A percentile compares a stretch with the other conserved stretches of the same genome.
Evolutionary conservation across 768 basidiomycete genomes (phyloP).

Genomic region (Agrocybe pediades): DNA sequence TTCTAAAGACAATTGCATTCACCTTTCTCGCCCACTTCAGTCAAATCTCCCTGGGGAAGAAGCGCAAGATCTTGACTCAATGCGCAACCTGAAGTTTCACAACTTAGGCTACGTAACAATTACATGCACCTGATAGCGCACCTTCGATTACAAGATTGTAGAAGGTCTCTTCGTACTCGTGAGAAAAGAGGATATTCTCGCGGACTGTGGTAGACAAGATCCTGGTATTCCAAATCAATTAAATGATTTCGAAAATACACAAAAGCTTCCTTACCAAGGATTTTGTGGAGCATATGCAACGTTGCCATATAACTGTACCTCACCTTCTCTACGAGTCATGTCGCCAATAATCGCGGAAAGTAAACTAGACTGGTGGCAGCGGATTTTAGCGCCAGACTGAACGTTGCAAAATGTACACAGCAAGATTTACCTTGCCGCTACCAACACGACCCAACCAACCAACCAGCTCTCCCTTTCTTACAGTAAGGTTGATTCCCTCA

Average conservation of each 20-base stretch:
- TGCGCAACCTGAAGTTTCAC: conserved; percentile 66
- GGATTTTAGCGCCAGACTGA: neutral
- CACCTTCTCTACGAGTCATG: conserved; percentile 78
- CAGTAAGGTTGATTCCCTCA: conserved; percentile 73
- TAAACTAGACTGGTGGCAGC: conserved; percentile 57
- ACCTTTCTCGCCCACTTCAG: conserved; percentile 88
- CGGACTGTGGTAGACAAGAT: conserved; percentile 84
- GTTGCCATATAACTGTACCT: conserved; percentile 65
- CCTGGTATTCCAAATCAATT: conserved; percentile 39
- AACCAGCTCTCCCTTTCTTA: conserved; percentile 82
- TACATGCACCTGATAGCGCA: conserved; percentile 21
- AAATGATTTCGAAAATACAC: neutral
- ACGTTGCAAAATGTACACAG: neutral
- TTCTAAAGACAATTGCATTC: neutral
- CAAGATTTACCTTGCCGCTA: conserved; percentile 83
- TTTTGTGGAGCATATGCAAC: conserved; percentile 87
- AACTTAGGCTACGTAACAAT: neutral
- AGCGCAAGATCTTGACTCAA: conserved; percentile 78
- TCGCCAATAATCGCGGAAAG: conserved; percentile 85
- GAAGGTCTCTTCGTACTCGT: conserved; percentile 83
- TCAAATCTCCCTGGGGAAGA: conserved; percentile 80
- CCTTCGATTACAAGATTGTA: conserved; percentile 85
- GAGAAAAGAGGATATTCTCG: conserved; percentile 92
- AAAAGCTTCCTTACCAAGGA: conserved; percentile 61
- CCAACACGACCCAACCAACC: conserved; percentile 90